Base-by-base conservation (phyloP, 257 asterid genomes). In the Solanum chilense region DNA sequence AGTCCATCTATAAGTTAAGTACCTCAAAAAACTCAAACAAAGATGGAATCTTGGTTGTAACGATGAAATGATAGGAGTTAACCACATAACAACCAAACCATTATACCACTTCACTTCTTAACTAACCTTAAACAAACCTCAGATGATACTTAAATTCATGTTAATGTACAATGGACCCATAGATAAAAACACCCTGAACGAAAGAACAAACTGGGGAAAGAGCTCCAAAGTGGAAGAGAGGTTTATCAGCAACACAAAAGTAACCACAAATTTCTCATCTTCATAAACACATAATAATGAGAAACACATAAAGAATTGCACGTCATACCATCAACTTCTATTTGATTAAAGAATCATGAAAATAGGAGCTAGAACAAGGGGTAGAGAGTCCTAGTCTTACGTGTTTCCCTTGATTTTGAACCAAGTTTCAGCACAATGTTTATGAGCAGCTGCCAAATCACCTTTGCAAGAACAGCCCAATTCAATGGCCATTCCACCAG, bases 401-500 rank as follows among this genome's bases (percentile, higher is more conserved):
- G 91, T 92, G 89, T 92, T 90, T 69, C 94, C 94, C 87, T 89
- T 91, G 75, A 89, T 90, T 87, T 89, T 91, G 91, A 92, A 92
- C 94, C 94, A 92, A 74, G 93, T 92, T 44, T 91, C 94, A 9
- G 94, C 94, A 89, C 94, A 92, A 68, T 90, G 91, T 88, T 91
- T 90, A 70, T 92, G 94, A 83, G 93, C 92, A 76, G 92, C 86
- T 23, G 93, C 94, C 90, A 92, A 90, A 91, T 91, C 94, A 82
- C 94, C 94, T 90, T 90, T 92, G 86, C 94, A 92, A 64, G 87
- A 75, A 85, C 94, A 92, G 4, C 94, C 94, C 90, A 92, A 89
- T 85, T 92, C 91, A 91, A 91, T 89, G 23, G 78, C 81, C 49
- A 82, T 85, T 74, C 90, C 89, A 78, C 83, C 68, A 71, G 87